Evolutionary conservation across 2,329 filamentous ascomycete genomes (phyloP).

Genomic region (Claviceps africana): DNA sequence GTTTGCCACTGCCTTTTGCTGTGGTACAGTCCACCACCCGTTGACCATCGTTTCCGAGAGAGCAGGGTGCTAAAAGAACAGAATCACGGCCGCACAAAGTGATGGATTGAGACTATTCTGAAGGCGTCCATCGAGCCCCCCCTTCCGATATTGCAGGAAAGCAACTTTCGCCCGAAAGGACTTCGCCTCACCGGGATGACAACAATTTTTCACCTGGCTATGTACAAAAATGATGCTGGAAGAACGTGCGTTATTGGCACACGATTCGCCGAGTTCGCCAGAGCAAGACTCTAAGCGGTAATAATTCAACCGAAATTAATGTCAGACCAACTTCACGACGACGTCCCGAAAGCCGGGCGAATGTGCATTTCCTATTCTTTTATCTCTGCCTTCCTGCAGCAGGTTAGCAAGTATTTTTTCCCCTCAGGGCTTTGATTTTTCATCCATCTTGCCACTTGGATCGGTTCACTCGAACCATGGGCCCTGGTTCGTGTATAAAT

Average conservation of each 20-base stretch:
- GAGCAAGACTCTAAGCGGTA: too few species aligned
- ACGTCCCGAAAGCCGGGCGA: neutral
- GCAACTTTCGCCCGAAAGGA: neutral
- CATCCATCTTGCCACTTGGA: neutral
- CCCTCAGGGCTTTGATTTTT: too few species aligned
- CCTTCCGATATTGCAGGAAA: neutral
- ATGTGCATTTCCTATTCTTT: neutral
- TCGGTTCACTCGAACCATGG: neutral
- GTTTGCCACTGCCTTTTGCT: neutral
- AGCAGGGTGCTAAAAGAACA: constrained; percentile 8
- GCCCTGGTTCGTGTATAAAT: neutral
- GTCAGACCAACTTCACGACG: neutral
- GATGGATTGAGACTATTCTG: constrained; percentile 1
- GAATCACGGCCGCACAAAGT: constrained; percentile 3
- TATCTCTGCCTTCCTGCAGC: too few species aligned
- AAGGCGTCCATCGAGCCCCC: neutral
- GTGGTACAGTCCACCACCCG: neutral
- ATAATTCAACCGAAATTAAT: neutral
- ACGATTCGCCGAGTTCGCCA: too few species aligned
- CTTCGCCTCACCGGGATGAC: neutral
- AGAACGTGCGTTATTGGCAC: neutral
- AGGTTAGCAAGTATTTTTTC: too few species aligned
- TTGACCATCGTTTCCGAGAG: neutral
- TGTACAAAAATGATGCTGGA: neutral
- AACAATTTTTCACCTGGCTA: neutral